Base-by-base conservation (phyloP, 768 basidiomycete genomes). In the Podaxis sp. region DNA sequence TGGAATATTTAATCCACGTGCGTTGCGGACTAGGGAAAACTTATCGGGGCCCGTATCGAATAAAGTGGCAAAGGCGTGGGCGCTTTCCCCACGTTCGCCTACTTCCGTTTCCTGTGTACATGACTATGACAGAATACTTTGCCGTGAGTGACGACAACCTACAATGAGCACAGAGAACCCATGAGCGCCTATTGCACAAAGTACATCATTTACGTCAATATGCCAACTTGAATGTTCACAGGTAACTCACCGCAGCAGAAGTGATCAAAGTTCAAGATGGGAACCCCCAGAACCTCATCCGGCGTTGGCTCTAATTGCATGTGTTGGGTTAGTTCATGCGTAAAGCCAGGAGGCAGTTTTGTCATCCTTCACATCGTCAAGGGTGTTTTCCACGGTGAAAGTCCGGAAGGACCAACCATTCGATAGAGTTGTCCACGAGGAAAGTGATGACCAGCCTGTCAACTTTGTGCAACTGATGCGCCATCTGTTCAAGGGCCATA, bases 41-140 rank as follows among this genome's bases (percentile, higher is more conserved):
- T 85, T 84, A 69, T 95, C 93, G 8, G 93, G 93, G 0, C 93
- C 93, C 15, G 90, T 88, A 74, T 95, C 93, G 70, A 95, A 93
- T 39, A 95, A 80, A 15, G 85, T 86, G n/a, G 63, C 82, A 79
- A 30, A 15, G 49, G 56, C 22, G 15, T 13, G 51, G n/a, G 51
- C 39, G 24, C 33, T 40, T 53, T 52, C 30, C 15, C 44, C 48
- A 9, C 33, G 2, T 26, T 38, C 49, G 22, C 24, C 28, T 19
- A 57, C 3, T 42, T 63, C 57, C 19, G 65, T 65, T 44, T 65
- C 65, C 54, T 56, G n/a, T 22, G 26, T 40, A 19, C 15, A 13
- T 56, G 17, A 22, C 19, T 38, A 1, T 36, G 55, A 46, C n/a
- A 8, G 5, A 9, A 6, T 19, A 22, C 19, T 19, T n/a, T 49